These are phyloP conservation scores for Cladosporium sp. DNA, from an alignment of 2,329 filamentous ascomycete genomes.

Conservation along the genomic window DNA sequence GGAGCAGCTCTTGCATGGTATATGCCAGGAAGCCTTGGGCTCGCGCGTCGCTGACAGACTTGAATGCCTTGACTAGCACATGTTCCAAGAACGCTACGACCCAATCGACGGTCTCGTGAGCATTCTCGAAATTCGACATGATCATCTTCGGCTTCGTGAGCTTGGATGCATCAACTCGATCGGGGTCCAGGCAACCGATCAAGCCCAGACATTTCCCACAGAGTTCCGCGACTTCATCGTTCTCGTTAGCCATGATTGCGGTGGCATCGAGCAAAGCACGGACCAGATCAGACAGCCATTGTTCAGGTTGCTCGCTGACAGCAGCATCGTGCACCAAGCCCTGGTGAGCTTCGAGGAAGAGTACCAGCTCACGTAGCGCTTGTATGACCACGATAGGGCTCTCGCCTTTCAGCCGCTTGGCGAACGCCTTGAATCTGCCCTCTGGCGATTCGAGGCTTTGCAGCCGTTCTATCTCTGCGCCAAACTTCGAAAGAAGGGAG, in stretches of 20 bases:
- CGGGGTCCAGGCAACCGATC: constrained; percentile 88
- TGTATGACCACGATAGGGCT: constrained; percentile 82
- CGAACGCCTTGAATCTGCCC: constrained; percentile 69
- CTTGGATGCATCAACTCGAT: constrained; percentile 76
- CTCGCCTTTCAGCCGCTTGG: constrained; percentile 74
- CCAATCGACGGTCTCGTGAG: constrained; percentile 81
- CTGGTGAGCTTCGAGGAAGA: constrained; percentile 72
- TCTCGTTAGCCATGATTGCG: constrained; percentile 69
- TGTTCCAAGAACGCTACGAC: constrained; percentile 81
- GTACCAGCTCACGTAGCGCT: constrained; percentile 73
- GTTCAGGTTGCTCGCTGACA: constrained; percentile 79
- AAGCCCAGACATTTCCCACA: constrained; percentile 83
- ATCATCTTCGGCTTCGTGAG: constrained; percentile 83
- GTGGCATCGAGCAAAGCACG: constrained; percentile 83
- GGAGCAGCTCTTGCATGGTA: constrained; percentile 88
- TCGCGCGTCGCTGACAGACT: constrained; percentile 83
- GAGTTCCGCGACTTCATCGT: constrained; percentile 68
- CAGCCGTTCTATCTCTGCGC: constrained; percentile 63
- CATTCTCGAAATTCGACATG: constrained; percentile 77
- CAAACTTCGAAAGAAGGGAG: constrained; percentile 66
- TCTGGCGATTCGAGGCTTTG: constrained; percentile 66
- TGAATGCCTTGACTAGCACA: constrained; percentile 85
- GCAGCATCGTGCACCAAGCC: constrained; percentile 76
- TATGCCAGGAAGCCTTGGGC: constrained; percentile 91
- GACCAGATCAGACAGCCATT: constrained; percentile 68